Evolutionary conservation across 805 yeast genomes (phyloP).

Genomic region (Sugiyamaella boreocaroliniensis): DNA sequence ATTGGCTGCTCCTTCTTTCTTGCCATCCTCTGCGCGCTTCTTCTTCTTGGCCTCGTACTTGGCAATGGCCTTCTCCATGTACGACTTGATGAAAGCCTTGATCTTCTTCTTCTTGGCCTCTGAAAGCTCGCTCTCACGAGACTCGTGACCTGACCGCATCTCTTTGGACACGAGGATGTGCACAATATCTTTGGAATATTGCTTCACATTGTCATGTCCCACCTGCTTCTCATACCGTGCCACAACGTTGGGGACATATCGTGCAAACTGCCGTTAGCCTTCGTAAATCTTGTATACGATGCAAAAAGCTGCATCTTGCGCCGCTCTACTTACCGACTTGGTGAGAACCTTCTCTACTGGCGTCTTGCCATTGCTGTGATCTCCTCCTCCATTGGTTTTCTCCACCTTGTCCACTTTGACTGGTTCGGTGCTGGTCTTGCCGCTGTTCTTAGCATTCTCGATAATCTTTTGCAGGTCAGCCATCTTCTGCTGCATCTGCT

Average conservation of each 20-base stretch:
- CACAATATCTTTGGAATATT: constrained; percentile 74
- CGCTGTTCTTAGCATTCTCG: constrained; percentile 2
- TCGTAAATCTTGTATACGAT: not conserved
- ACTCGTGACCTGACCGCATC: constrained; percentile 32
- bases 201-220: constrained; percentile 67
- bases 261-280: constrained; percentile 45
- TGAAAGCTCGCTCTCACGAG: constrained; percentile 48
- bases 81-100: constrained; percentile 47
- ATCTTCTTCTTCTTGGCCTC: constrained; percentile 64
- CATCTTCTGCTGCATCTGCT: constrained; percentile 26
- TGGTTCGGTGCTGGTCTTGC: constrained; percentile 6
- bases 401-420: constrained; percentile 19
- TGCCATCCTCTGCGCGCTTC: not conserved
- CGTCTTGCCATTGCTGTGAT: not conserved
- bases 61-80: constrained; percentile 17
- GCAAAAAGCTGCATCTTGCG: not conserved
- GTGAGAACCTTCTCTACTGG: constrained; percentile 10
- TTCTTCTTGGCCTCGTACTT: constrained; percentile 10
- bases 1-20: too few relatives aligned
- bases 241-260: constrained; percentile 70
- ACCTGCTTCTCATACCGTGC: constrained; percentile 58
- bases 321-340: constrained; percentile 3
- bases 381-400: constrained; percentile 19
- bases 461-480: constrained; percentile 29
- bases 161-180: constrained; percentile 65